A percentile compares a stretch with the other conserved stretches of the same genome.
Evolutionary conservation across 805 yeast genomes (phyloP).

Genomic region (Hanseniaspora guilliermondii): DNA sequence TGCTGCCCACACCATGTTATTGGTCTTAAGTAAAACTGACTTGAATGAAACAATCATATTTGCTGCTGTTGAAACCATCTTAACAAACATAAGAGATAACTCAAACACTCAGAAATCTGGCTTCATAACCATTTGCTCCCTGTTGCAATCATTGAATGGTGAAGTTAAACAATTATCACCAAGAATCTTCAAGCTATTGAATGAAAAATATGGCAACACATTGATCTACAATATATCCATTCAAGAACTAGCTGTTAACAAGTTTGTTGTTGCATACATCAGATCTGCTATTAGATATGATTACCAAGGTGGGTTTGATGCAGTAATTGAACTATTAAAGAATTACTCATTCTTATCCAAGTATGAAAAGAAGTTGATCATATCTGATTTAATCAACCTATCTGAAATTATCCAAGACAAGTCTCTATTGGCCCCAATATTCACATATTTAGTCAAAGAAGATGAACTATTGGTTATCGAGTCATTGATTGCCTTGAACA

Average conservation of each 20-base stretch:
- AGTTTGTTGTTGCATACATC: slow-evolving; percentile 34
- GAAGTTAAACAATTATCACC: slow-evolving; percentile 32
- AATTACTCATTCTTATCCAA: slow-evolving; percentile 24
- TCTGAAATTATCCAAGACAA: slow-evolving; percentile 32
- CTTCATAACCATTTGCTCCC: slow-evolving; percentile 35
- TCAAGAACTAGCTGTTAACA: slow-evolving; percentile 27
- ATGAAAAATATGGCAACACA: slow-evolving; percentile 19
- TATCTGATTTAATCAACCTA: slow-evolving; percentile 30
- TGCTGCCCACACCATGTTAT: slow-evolving; percentile 69
- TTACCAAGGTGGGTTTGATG: slow-evolving; percentile 27
- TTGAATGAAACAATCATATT: slow-evolving; percentile 34
- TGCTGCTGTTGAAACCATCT: slow-evolving; percentile 51
- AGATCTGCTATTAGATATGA: slow-evolving; percentile 35
- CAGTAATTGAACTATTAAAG: slow-evolving; percentile 30
- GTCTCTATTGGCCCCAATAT: slow-evolving; percentile 29
- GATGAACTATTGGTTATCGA: slow-evolving; percentile 30
- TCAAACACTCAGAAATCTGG: slow-evolving; percentile 34
- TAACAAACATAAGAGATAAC: slow-evolving; percentile 32
- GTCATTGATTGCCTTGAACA: slow-evolving; percentile 28
- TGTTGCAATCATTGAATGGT: slow-evolving; percentile 37
- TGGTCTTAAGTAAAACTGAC: slow-evolving; percentile 46
- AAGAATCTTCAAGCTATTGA: slow-evolving; percentile 29
- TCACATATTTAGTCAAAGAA: slow-evolving; percentile 31
- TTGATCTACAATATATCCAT: slow-evolving; percentile 18
- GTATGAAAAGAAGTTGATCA: slow-evolving; percentile 29